These are phyloP conservation scores for Petrea volubilis DNA, from an alignment of 257 asterid species.

Conservation along the genomic window DNA sequence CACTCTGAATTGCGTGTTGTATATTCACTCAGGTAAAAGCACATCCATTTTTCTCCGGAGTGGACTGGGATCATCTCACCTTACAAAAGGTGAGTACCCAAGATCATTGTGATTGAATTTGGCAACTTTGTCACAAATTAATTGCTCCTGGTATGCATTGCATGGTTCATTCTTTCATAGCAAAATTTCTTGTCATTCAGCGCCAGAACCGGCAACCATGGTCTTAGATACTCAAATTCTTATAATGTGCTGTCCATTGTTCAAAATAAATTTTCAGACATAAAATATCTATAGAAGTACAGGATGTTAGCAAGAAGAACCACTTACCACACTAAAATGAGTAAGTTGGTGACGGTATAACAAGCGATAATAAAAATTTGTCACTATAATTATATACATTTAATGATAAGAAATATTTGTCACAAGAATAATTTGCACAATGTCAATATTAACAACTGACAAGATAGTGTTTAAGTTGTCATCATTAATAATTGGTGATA, in stretches of 20 bases:
- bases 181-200: slow-evolving; percentile 16
- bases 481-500: too few species aligned
- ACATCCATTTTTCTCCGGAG: slow-evolving; percentile 83
- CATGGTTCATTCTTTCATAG: not conserved
- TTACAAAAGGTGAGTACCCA: slow-evolving; percentile 63
- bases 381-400: too few species aligned
- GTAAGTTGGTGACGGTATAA: too few species aligned
- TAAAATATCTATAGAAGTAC: not conserved
- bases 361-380: too few species aligned
- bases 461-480: too few species aligned
- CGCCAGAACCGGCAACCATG: slow-evolving; percentile 12
- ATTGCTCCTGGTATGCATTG: slow-evolving; percentile 10
- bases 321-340: too few species aligned
- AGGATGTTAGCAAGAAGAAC: not conserved
- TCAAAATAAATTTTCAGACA: slow-evolving; percentile 3
- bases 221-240: not conserved
- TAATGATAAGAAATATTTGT: too few species aligned
- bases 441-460: too few species aligned
- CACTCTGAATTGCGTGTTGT: slow-evolving; percentile 18
- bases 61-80: slow-evolving; percentile 94
- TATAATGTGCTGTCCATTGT: not conserved
- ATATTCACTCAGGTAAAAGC: slow-evolving; percentile 70
- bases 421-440: too few species aligned
- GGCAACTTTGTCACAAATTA: not conserved
- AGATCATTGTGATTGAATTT: slow-evolving; percentile 9